phyloP scores from a whole-genome alignment of 2,329 filamentous ascomycete genomes.

The Pseudogymnoascus sp. region DNA sequence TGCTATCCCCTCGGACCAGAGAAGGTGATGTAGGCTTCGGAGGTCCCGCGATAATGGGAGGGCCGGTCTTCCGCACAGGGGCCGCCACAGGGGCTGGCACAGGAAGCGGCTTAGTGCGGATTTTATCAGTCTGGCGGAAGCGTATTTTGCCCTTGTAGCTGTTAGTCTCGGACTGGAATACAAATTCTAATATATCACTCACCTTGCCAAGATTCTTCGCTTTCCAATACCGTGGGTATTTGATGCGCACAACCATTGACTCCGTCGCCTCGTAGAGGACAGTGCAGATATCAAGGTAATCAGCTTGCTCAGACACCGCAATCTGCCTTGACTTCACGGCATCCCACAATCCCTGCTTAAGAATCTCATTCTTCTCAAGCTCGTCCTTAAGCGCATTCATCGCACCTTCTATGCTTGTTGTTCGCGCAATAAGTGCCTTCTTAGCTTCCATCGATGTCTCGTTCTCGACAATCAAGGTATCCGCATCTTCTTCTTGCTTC shows the following conservation, averaged over 20 bases:
- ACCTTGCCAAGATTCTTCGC: conserved; percentile 32
- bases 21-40: neutral
- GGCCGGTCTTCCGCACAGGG: conserved; percentile 9
- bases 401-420: conserved; percentile 39
- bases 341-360: conserved; percentile 41
- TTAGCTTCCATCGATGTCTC: conserved; percentile 36
- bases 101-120: conserved; percentile 20
- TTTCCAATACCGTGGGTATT: conserved; percentile 40
- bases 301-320: conserved; percentile 40
- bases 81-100: neutral
- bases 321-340: conserved; percentile 41
- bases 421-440: conserved; percentile 40
- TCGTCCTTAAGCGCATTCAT: conserved; percentile 40
- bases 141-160: conserved; percentile 20
- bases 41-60: neutral
- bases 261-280: conserved; percentile 42
- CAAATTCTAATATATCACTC: conserved; percentile 14
- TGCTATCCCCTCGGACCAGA: neutral
- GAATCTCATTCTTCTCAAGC: conserved; percentile 35
- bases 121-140: conserved; percentile 24
- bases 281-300: conserved; percentile 43
- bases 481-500: conserved; percentile 19
- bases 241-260: conserved; percentile 38
- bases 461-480: conserved; percentile 40
- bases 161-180: neutral